Evolutionary conservation across 768 basidiomycete species (phyloP), one percentile per base, ranked within the genome.

Genomic region (Termitomyces sp.): DNA sequence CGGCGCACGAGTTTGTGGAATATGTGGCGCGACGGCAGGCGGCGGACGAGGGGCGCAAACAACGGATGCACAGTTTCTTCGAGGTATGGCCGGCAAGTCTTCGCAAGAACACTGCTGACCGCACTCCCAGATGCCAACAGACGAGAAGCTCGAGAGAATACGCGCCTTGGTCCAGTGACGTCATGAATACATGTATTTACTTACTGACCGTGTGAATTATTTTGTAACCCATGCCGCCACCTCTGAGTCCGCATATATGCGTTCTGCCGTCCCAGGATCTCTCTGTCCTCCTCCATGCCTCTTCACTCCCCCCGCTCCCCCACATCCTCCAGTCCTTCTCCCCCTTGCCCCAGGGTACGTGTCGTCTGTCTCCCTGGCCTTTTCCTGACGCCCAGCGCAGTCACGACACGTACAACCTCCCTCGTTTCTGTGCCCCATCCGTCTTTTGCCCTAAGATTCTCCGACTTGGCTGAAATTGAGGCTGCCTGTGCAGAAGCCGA

Each of bases 251-350:
- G 6, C 92, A 93, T 66, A 79, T 92, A 62, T 90, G 88, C 63
- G 76, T 92, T 16, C 64, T 90, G 36, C 76, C 86, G 0, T 91
- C 90, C 0, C 77, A 80, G 42, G 91, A 94, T 72, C 80, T 94
- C 32, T 70, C 73, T 49, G 77, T 83, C 34, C 76, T 91, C 36
- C 72, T 94, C 46, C 70, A 74, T 29, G 66, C 75, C 2, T 78
- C 84, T 9, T 80, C 81, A 1, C 71, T 94, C 18, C 92, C 92
- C 2, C 76, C 86, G 16, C 72, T 93, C 14, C 82, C 84, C 34
- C 78, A 87, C 63, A 82, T 94, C 56, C 77, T 93, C 29, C 91
- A 93, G 68, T 90, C 89, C 3, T 93, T 93, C 65, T 89, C 90
- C 2, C 92, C 92, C 12, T 74, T 93, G 51, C 85, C 89, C 0